Conservation (phyloP, 2,329 filamentous ascomycete genomes). For the Chrysoporthe austroafricana region DNA sequence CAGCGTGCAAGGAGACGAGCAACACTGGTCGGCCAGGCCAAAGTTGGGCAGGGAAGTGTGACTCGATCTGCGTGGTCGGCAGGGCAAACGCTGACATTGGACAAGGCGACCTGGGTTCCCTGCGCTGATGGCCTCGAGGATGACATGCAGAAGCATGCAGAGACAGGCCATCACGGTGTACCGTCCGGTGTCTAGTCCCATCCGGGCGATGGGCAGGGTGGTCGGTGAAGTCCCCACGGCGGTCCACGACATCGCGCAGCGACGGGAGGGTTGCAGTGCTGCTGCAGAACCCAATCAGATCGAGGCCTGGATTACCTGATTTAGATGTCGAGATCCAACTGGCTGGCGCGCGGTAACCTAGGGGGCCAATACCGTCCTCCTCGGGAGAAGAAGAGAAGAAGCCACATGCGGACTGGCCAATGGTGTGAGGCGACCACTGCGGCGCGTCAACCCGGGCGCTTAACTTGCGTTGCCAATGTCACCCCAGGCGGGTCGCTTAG, state of each 20-base stretch:
- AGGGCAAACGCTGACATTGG: conserved; percentile 24
- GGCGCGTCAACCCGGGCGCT: conserved; percentile 26
- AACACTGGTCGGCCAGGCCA: conserved; percentile 17
- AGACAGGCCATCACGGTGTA: conserved; percentile 11
- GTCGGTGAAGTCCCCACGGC: conserved; percentile 13
- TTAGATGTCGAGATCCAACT: conserved; percentile 22
- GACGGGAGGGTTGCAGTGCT: conserved; percentile 25
- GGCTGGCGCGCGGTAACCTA: conserved; percentile 30
- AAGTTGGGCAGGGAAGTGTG: conserved; percentile 24
- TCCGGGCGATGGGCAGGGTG: background rate
- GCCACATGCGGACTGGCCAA: conserved; percentile 19
- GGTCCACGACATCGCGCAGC: conserved; percentile 22
- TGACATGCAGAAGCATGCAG: conserved; percentile 24
- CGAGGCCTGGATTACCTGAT: conserved; percentile 13
- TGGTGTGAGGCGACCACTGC: conserved; percentile 16
- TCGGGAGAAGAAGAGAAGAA: conserved; percentile 6
- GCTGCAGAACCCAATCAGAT: conserved; percentile 22
- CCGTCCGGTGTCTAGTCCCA: background rate
- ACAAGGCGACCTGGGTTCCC: conserved; percentile 10
- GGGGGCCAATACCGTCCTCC: conserved; percentile 20
- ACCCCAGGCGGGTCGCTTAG: conserved; percentile 20
- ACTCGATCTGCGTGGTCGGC: conserved; percentile 22
- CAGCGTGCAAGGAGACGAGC: conserved; percentile 12
- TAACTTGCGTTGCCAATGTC: conserved; percentile 26
- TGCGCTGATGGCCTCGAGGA: conserved; percentile 10